Conservation (phyloP, 371 early-diverging fungal genomes). For the Mortierella sp. region DNA sequence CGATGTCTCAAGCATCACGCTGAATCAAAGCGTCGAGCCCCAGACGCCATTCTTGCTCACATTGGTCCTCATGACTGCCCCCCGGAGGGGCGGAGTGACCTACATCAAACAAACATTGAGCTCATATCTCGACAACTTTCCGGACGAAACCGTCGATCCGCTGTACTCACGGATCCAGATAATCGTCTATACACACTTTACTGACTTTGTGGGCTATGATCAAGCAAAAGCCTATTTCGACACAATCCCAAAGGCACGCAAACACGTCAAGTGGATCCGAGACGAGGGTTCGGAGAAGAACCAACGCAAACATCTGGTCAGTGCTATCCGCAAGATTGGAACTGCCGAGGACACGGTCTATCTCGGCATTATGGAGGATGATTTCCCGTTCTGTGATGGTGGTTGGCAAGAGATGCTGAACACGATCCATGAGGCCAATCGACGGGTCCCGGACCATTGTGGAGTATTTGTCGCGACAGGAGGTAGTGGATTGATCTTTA, state of each 20-base stretch:
- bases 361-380: slow-evolving; percentile 68
- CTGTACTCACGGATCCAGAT: slow-evolving; percentile 65
- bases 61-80: slow-evolving; percentile 71
- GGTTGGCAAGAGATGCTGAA: slow-evolving; percentile 68
- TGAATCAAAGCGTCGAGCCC: slow-evolving; percentile 54
- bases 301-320: slow-evolving; percentile 68
- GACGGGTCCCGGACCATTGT: slow-evolving; percentile 61
- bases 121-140: slow-evolving; percentile 67
- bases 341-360: slow-evolving; percentile 58
- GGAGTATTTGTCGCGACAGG: slow-evolving; percentile 74
- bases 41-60: slow-evolving; percentile 61
- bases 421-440: slow-evolving; percentile 62
- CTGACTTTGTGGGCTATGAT: slow-evolving; percentile 64
- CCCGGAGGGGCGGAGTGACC: slow-evolving; percentile 63
- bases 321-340: slow-evolving; percentile 59
- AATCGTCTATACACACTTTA: slow-evolving; percentile 71
- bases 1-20: slow-evolving; percentile 55
- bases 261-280: slow-evolving; percentile 65
- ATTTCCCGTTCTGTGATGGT: slow-evolving; percentile 67
- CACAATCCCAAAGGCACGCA: slow-evolving; percentile 60
- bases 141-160: slow-evolving; percentile 58
- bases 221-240: slow-evolving; percentile 56
- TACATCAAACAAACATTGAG: slow-evolving; percentile 63
- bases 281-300: slow-evolving; percentile 62
- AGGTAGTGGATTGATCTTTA: slow-evolving; percentile 68